Base-by-base conservation (phyloP, 1,139 yeast genomes). In the Suhomyces bolitotheri region DNA sequence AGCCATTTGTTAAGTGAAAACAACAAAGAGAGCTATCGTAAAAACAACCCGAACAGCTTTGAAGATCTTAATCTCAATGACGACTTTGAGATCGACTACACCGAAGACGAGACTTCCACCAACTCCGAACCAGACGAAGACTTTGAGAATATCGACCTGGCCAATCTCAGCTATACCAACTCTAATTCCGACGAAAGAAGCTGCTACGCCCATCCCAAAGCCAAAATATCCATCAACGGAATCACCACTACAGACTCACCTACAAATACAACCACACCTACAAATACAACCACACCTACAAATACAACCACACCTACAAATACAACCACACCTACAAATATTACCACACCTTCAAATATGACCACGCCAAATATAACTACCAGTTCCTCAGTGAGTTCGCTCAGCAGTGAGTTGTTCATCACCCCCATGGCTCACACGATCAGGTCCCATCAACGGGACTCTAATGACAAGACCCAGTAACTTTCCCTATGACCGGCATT, bases 1-100 rank as follows among this genome's bases (percentile, higher is more conserved):
- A 67, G 73, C 5, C 76, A 73, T 47, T 55, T 74, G 39, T 52
- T 77, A 26, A 73, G 78, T 31, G 73, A 68, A 19, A 68, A 69
- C 47, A 73, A 73, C 48, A 25, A 38, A 17, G 25, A 57, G 38
- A 57, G 62, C 17, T 68, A 64, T 42, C 60, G 57, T 23, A 34
- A 28, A 4, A 27, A 34, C 11, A 22, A 38, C 35, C 29, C 31
- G 10, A 25, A 27, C 21, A 20, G 33, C 10, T 22, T 40, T 29
- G 47, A 44, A 11, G 36, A 39, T 20, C 34, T 47, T 14, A 41
- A 38, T 20, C 24, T 49, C 12, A 45, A 44, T 7, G 55, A 56
- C 23, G 56, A 52, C 9, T 62, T 51, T 36, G 69, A 63, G 43
- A 62, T 62, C 10, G 53, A 63, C 15, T 40, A 38, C 20, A 45